Evolutionary conservation across 495 filamentous ascomycete genomes (phyloP).

Genomic region (Penicillium waksmanii): DNA sequence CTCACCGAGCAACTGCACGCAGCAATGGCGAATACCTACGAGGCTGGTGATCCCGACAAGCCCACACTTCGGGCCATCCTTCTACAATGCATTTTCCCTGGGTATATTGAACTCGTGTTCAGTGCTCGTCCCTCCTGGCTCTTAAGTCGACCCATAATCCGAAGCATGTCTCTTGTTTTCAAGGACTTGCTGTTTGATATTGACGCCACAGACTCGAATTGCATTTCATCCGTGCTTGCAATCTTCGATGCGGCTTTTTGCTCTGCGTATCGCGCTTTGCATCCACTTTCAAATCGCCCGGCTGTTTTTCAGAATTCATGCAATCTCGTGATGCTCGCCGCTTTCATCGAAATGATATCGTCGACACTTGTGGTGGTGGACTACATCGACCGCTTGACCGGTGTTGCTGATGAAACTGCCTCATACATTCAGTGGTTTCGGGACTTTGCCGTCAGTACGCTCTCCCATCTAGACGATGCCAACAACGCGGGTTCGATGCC

Average conservation of each 20-base stretch:
- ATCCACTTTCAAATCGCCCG: conserved; percentile 31
- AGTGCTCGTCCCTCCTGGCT: conserved; percentile 59
- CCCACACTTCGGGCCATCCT: conserved; percentile 62
- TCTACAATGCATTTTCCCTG: conserved; percentile 64
- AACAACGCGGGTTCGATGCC: neutral
- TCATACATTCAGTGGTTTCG: conserved; percentile 37
- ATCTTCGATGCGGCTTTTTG: conserved; percentile 51
- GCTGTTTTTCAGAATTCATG: conserved; percentile 43
- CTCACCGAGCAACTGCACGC: conserved; percentile 60
- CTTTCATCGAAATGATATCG: conserved; percentile 50
- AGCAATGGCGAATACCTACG: conserved; percentile 57
- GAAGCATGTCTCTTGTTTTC: conserved; percentile 50
- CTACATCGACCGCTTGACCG: conserved; percentile 50
- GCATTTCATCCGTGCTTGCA: conserved; percentile 45
- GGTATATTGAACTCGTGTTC: conserved; percentile 61
- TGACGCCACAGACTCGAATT: conserved; percentile 47
- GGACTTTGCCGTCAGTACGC: conserved; percentile 33
- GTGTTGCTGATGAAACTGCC: conserved; percentile 23
- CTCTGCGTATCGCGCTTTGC: conserved; percentile 42
- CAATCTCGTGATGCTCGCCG: conserved; percentile 41
- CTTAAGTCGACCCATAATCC: conserved; percentile 57
- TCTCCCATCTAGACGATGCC: conserved; percentile 16
- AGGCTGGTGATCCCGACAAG: conserved; percentile 43
- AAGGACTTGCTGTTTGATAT: conserved; percentile 52
- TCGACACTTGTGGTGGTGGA: conserved; percentile 54